Evolutionary conservation across 2,329 filamentous ascomycete species (phyloP).

Genomic region (Pyrenophora teres): DNA sequence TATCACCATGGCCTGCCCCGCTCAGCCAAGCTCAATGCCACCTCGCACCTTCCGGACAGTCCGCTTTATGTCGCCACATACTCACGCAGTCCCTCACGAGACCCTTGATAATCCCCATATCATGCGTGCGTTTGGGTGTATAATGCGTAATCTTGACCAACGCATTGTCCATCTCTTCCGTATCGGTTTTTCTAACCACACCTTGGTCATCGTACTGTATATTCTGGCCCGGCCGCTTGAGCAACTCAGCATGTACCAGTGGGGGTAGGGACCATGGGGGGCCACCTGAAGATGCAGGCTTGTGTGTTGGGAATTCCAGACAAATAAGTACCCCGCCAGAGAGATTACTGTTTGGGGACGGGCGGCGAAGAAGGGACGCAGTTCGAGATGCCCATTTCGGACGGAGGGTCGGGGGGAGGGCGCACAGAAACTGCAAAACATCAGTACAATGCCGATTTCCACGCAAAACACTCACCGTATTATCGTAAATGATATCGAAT

Average conservation of each 20-base stretch:
- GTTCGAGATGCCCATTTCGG: constrained; percentile 63
- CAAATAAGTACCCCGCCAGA: constrained; percentile 60
- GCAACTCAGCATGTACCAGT: constrained; percentile 72
- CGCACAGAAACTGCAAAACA: constrained; percentile 62
- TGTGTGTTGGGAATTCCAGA: constrained; percentile 79
- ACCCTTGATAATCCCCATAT: constrained; percentile 52
- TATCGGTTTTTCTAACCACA: constrained; percentile 55
- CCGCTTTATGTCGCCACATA: constrained; percentile 51
- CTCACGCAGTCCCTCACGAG: constrained; percentile 57
- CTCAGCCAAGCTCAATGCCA: constrained; percentile 2
- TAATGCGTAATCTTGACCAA: constrained; percentile 58
- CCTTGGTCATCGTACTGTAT: constrained; percentile 65
- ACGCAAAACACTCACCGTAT: constrained; percentile 55
- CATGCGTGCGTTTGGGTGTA: constrained; percentile 61
- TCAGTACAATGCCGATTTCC: neutral
- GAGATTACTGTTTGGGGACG: neutral
- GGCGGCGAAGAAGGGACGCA: constrained; percentile 57
- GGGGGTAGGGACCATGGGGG: constrained; percentile 75
- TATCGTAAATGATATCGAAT: constrained; percentile 72
- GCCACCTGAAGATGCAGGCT: constrained; percentile 66
- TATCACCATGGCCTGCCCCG: neutral
- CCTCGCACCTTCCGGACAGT: constrained; percentile 4
- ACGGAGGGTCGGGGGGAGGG: constrained; percentile 60
- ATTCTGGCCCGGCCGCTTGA: constrained; percentile 70
- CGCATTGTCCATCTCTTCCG: constrained; percentile 46